These are phyloP conservation scores for Metschnikowia gelsemii DNA, from an alignment of 805 yeast species.

Conservation along the genomic window DNA sequence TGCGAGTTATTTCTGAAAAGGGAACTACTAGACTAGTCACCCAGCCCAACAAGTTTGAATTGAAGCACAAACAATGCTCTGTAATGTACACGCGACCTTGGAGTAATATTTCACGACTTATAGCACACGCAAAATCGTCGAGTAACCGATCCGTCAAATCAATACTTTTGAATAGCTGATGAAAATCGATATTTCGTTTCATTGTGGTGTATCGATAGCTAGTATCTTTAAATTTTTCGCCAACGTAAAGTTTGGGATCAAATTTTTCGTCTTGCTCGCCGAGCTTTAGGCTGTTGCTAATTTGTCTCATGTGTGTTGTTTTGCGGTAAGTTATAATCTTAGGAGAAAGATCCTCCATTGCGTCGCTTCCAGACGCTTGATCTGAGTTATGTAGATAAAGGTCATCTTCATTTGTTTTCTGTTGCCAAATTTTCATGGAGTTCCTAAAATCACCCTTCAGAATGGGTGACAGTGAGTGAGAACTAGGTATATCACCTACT, in stretches of 20 bases:
- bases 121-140: conserved; percentile 89
- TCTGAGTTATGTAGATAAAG: conserved; percentile 4
- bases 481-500: conserved; percentile 4
- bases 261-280: conserved; percentile 16
- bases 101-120: conserved; percentile 78
- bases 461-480: conserved; percentile 17
- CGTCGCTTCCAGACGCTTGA: conserved; percentile 8
- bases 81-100: conserved; percentile 88
- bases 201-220: conserved; percentile 62
- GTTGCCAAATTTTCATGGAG: conserved; percentile 22
- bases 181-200: conserved; percentile 63
- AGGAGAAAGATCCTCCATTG: conserved; percentile 27
- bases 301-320: conserved; percentile 34
- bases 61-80: conserved; percentile 77
- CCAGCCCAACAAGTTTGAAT: conserved; percentile 88
- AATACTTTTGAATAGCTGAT: conserved; percentile 64
- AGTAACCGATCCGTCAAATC: conserved; percentile 69
- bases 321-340: conserved; percentile 41
- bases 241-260: conserved; percentile 51
- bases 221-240: conserved; percentile 58
- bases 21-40: conserved; percentile 76
- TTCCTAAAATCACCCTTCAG: conserved; percentile 15
- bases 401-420: conserved; percentile 11
- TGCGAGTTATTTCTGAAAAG: conserved; percentile 62
- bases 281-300: conserved; percentile 20